Base-by-base conservation (phyloP, 1,284 basidiomycete genomes). In the Leccinum insigne region DNA sequence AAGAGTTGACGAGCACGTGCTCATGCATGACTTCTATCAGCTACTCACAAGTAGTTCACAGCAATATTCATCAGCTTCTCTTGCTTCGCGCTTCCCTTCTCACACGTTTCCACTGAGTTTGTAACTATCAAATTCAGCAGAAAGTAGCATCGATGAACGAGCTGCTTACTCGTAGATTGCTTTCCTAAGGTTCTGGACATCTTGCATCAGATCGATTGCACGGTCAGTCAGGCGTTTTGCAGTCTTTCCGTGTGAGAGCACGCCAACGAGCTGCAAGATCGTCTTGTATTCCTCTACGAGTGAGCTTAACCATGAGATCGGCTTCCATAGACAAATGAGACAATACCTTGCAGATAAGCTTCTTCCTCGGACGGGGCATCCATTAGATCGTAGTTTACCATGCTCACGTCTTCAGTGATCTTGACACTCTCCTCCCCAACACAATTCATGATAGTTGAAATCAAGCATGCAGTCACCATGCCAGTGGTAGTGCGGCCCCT, bases 201-300 rank as follows among this genome's bases (percentile, higher is more conserved):
- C 95, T 78, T 93, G 91, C 93, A 96, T 95, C 68, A 90, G 79
- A 78, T 98, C 95, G 72, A 98, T 89, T 0, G 93, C 93, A 49
- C 86, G 82, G 76, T 99, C 98, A 0, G 95, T 92, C 66, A 99
- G 77, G 59, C 89, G 87, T 79, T 99, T 99, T n/a, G 98, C 98
- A 18, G 92, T 82, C 80, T 96, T 95, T 23, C 94, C 94, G 70
- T 93, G 86, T 13, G 91, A 91, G 18, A 98, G 84, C 5, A 98
- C 92, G 14, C 93, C 92, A 59, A 98, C 93, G 58, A 99, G 90
- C 72, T 98, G 95, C 56, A 99, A 80, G 66, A 99, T 98, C 3
- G 91, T 94, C 80, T 98, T 98, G 83, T 98, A 99, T 75, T 99
- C 97, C 60, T 97, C 97, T 91, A 68, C 9, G 63, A n/a, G 63